Base-by-base conservation (phyloP, 1,139 yeast genomes). In the Cylindricascospora bacillispora region DNA sequence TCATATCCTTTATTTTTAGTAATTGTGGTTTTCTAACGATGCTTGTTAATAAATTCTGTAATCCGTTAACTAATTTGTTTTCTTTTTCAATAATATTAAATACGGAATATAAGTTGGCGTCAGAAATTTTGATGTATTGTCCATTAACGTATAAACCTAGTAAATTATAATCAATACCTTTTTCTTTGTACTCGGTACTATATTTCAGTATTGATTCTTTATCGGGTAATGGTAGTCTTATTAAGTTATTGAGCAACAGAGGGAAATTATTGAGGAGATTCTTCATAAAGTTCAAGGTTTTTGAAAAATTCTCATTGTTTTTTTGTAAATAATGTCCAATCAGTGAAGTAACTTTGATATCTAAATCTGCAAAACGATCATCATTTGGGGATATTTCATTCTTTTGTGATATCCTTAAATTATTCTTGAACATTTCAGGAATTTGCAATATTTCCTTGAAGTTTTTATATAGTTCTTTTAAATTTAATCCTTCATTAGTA, bases 81-180 rank as follows among this genome's bases (percentile, higher is more conserved):
- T 52, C 57, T 6, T 30, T 18, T 4, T 25, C 25, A 5, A 53
- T 27, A 4, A 43, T 36, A 22, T 38, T 33, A 6, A 46, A 26
- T 11, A 52, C 24, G 7, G 47, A 30, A 14, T 38, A 34, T 13
- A 38, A 34, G 27, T 50, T 40, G 7, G 48, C 26, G 4, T 37
- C 35, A 1, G 54, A 36, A 9, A 43, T 28, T 26, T 43, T 47
- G 24, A 46, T 31, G 4, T 70, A 64, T 1, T 74, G 69, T 0
- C 86, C 85, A 45, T 79, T 79, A 3, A 78, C 40, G 37, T 66
- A 78, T 2, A 78, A 35, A 0, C 85, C 86, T 6, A 54, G 27
- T 39, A 47, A 38, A 19, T 46, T 45, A 20, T 47, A 47, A 26
- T 47, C 51, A 7, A 53, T 36, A 15, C 54, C 54, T 3, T 24